Conservation (phyloP, 1,284 basidiomycete species). For the Inonotus hispidus region DNA sequence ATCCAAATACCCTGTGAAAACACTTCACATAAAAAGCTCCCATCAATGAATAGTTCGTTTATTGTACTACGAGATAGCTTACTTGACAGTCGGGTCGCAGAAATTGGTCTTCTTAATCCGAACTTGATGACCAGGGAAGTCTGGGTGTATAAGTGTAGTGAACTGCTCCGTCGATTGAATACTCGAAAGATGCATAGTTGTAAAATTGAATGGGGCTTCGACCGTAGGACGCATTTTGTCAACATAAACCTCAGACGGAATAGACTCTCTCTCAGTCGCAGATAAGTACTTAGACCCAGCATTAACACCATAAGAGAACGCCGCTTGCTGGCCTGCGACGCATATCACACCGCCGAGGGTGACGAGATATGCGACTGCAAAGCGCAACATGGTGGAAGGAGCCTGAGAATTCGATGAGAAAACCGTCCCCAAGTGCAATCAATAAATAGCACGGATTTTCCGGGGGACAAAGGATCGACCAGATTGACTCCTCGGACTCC, state of each 20-base stretch:
- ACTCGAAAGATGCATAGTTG: slow-evolving; percentile 25
- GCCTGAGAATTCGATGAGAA: neutral
- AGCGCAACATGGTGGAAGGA: slow-evolving; percentile 1
- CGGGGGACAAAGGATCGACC: neutral
- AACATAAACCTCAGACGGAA: neutral
- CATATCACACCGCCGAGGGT: neutral
- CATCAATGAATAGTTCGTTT: neutral
- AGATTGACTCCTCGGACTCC: neutral
- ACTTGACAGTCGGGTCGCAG: slow-evolving; percentile 63
- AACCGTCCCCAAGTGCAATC: neutral
- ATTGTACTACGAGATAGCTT: slow-evolving; percentile 11
- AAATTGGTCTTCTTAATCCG: slow-evolving; percentile 56
- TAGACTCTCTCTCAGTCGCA: neutral
- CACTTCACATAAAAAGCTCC: slow-evolving; percentile 27
- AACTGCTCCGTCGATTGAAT: slow-evolving; percentile 35
- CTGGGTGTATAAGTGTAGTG: slow-evolving; percentile 40
- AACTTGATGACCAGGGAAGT: slow-evolving; percentile 47
- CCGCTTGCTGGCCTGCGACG: neutral
- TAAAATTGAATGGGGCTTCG: neutral
- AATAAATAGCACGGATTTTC: neutral
- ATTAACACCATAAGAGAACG: neutral
- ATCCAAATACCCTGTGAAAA: slow-evolving; percentile 60
- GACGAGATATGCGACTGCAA: neutral
- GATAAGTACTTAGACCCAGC: neutral
- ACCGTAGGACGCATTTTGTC: neutral